Evolutionary conservation across 805 yeast genomes (phyloP), one percentile per base, ranked within the genome.

Genomic region (Metschnikowia noctiluminum): DNA sequence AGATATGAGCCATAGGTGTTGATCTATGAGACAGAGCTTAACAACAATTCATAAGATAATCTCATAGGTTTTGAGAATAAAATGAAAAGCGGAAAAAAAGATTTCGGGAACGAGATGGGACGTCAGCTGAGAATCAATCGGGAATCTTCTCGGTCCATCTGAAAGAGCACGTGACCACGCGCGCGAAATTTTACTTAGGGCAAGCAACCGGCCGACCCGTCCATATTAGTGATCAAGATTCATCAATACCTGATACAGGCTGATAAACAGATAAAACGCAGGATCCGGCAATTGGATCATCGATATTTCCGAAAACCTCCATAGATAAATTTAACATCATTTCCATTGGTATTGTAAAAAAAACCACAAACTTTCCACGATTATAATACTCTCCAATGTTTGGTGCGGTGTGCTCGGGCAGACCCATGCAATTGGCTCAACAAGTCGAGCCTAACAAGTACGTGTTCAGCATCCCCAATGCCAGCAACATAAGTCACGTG

Each of bases 341-440:
- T n/a, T n/a, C n/a, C n/a, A n/a, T n/a, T n/a, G n/a, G n/a, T n/a
- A n/a, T n/a, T n/a, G n/a, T n/a, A n/a, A n/a, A n/a, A n/a, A n/a
- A n/a, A n/a, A 9, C 32, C 13, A 10, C 10, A 30, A 30, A 12
- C 32, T 30, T 30, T 2, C 32, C 32, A 30, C 2, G 31, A 30
- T 3, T 10, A 30, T 30, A 30, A 9, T 12, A 3, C 32, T 30
- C 6, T 6, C 32, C 32, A 3, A 30, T 85, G 89, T 85, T 85
- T 68, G 92, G 89, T 14, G 84, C 85, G 21, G 80, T 85, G 41
- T 84, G 89, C 63, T 84, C 89, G 6, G 90, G 91, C 28, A 73
- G 89, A 52, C 87, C 87, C 37, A 57, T 73, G 35, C 72, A 70
- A 49, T 50, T 73, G 49, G 86, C 87, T 0, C 74, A 76, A 48